Conservation (phyloP, 2,329 filamentous ascomycete species). For the Talaromyces atroroseus region DNA sequence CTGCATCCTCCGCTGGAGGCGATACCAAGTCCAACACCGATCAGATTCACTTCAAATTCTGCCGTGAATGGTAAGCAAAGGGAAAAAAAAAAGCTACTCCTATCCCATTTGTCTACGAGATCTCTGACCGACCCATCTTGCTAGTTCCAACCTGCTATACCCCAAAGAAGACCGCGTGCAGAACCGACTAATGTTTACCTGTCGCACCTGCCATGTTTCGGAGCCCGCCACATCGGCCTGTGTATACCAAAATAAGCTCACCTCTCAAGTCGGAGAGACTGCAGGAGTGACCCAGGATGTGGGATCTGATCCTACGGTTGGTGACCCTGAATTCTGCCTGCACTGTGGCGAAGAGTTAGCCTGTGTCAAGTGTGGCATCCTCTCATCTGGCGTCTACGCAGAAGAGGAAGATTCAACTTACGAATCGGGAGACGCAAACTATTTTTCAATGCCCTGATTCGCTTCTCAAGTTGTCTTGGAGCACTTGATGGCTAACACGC, state of each 20-base stretch:
- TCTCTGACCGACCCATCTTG: background rate
- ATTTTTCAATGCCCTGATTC: conserved; percentile 10
- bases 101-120: background rate
- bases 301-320: conserved; percentile 95
- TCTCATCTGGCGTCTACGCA: conserved; percentile 13
- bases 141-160: conserved; percentile 90
- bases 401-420: conserved; percentile 6
- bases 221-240: conserved; percentile 82
- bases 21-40: conserved; percentile 44
- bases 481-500: conserved; percentile 19
- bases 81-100: too few species aligned
- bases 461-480: conserved; percentile 11
- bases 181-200: conserved; percentile 87
- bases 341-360: conserved; percentile 54
- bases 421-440: conserved; percentile 14
- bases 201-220: conserved; percentile 89
- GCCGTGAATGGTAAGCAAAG: conserved; percentile 78
- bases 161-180: conserved; percentile 86
- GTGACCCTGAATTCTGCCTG: conserved; percentile 57
- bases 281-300: conserved; percentile 97
- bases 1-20: conserved; percentile 36
- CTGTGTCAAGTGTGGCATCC: conserved; percentile 49
- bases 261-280: conserved; percentile 86
- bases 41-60: conserved; percentile 96
- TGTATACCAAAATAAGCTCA: conserved; percentile 91